Evolutionary conservation across 148 eudicot species (phyloP).

Genomic region (Nepenthes gracilis): DNA sequence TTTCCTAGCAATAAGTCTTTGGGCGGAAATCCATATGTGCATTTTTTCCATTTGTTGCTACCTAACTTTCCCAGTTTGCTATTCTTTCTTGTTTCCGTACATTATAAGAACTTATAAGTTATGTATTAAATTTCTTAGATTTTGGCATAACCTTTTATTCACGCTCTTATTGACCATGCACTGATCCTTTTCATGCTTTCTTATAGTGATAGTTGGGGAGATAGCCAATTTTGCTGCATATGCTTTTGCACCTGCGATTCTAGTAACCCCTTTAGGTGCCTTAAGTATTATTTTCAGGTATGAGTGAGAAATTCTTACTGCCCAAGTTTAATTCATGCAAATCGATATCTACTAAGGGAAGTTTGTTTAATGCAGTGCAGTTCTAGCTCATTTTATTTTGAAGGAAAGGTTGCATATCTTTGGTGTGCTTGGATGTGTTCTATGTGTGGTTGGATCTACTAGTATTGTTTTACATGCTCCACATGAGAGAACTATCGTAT

Average conservation of each 20-base stretch:
- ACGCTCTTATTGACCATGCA: background rate
- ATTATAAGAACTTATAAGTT: background rate
- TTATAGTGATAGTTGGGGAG: conserved; percentile 85
- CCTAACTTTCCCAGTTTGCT: background rate
- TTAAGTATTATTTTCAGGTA: conserved; percentile 95
- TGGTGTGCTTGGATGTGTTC: conserved; percentile 84
- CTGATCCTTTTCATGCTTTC: conserved; percentile 3
- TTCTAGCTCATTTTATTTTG: conserved; percentile 86
- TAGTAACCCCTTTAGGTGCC: conserved; percentile 94
- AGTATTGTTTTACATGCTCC: conserved; percentile 93
- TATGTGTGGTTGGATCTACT: conserved; percentile 88
- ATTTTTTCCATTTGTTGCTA: too few species aligned
- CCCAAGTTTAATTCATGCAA: background rate
- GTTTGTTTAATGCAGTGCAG: conserved; percentile 63
- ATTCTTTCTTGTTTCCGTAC: background rate
- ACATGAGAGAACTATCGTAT: conserved; percentile 47
- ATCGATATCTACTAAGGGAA: conserved; percentile 7
- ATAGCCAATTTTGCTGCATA: conserved; percentile 92
- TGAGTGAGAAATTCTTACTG: background rate
- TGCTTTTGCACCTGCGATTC: conserved; percentile 96
- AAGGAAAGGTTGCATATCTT: conserved; percentile 76
- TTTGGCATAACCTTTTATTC: background rate
- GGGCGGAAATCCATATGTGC: too few species aligned
- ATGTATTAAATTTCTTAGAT: background rate
- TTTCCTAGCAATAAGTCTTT: too few species aligned